Conservation (phyloP, 2,329 filamentous ascomycete species). For the Colletotrichum zoysiae region DNA sequence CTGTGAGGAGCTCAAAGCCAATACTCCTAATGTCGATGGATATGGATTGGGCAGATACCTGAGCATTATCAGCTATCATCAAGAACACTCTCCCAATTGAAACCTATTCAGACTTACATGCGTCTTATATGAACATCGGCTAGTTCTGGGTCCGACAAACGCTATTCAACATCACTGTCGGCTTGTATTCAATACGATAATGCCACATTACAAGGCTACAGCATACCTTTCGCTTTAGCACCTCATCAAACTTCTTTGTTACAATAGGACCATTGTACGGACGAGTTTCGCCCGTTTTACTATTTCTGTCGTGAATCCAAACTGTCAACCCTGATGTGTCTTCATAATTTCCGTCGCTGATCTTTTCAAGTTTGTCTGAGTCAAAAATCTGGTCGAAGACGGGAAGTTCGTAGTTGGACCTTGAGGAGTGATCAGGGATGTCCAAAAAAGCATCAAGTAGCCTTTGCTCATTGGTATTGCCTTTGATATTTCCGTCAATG, state of each 20-base stretch:
- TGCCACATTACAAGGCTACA: neutral
- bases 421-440: neutral
- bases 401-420: neutral
- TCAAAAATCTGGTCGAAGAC: neutral
- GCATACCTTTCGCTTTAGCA: neutral
- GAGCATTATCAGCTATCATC: neutral
- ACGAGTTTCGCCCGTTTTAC: neutral
- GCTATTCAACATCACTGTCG: neutral
- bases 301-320: neutral
- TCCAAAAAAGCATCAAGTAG: neutral
- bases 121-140: neutral
- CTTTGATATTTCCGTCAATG: neutral
- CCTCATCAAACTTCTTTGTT: neutral
- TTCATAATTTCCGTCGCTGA: neutral
- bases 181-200: neutral
- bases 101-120: neutral
- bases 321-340: neutral
- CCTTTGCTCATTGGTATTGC: rapidly evolving
- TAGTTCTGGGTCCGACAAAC: neutral
- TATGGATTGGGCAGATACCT: neutral
- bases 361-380: neutral
- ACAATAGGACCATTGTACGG: neutral
- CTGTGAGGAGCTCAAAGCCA: neutral
- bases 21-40: neutral
- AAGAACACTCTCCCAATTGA: neutral